Conservation (phyloP, 805 yeast species). For the Komagataella populi region DNA sequence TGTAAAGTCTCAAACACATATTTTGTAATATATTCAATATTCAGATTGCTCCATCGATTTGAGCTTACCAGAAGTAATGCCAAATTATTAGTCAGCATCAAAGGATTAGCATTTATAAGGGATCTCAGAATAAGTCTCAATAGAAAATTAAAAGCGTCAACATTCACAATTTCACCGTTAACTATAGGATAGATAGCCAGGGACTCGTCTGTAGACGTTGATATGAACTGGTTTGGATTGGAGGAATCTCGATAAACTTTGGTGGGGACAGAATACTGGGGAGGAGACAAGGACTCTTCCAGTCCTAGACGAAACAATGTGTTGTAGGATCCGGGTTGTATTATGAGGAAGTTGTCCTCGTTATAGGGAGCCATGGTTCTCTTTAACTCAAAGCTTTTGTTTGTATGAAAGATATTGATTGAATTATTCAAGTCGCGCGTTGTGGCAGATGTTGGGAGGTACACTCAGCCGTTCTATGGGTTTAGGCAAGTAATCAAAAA, state of each 20-base stretch:
- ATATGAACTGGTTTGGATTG: slow-evolving; percentile 17
- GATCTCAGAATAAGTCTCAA: slow-evolving; percentile 39
- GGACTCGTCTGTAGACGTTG: slow-evolving; percentile 23
- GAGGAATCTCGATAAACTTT: slow-evolving; percentile 28
- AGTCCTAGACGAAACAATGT: slow-evolving; percentile 76
- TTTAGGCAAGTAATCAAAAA: too few relatives aligned
- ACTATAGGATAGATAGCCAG: slow-evolving; percentile 48
- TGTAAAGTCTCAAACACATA: slow-evolving; percentile 64
- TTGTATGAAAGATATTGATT: not conserved
- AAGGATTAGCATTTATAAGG: slow-evolving; percentile 21
- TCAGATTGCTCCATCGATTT: slow-evolving; percentile 52
- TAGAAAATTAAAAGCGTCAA: slow-evolving; percentile 57
- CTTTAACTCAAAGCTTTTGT: not conserved
- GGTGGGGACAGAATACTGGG: slow-evolving; percentile 68
- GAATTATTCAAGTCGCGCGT: not conserved
- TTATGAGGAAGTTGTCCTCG: slow-evolving; percentile 28
- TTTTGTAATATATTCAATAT: slow-evolving; percentile 58
- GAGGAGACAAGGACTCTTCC: slow-evolving; percentile 62
- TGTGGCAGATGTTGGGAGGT: not conserved
- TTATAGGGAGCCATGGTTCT: slow-evolving; percentile 19
- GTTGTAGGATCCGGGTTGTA: slow-evolving; percentile 66
- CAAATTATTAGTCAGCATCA: slow-evolving; percentile 23
- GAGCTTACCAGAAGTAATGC: slow-evolving; percentile 62
- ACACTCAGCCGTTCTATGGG: not conserved
- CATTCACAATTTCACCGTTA: slow-evolving; percentile 49